phyloP scores from a whole-genome alignment of 2,329 filamentous ascomycete species.

The Neoscytalidium dimidiatum region DNA sequence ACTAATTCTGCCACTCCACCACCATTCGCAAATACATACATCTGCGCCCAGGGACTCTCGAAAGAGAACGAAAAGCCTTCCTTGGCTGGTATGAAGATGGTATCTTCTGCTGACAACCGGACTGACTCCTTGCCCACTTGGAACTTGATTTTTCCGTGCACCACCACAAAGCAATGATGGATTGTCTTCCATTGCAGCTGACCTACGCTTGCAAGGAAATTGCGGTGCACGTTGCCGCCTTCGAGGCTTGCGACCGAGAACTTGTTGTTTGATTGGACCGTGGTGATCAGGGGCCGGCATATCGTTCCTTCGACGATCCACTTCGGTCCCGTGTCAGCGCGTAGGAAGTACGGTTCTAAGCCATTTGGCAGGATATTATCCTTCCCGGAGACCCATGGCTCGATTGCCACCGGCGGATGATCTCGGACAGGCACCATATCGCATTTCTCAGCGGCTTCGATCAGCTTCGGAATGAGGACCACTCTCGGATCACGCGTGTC shows the following conservation, averaged over 20 bases:
- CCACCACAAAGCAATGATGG: neutral
- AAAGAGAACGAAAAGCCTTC: neutral
- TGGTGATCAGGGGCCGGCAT: slow-evolving; percentile 52
- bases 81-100: neutral
- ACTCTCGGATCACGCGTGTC: slow-evolving; percentile 55
- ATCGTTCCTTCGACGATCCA: slow-evolving; percentile 51
- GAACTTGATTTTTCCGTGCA: neutral
- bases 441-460: slow-evolving; percentile 56
- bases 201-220: neutral
- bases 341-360: slow-evolving; percentile 53
- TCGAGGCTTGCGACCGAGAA: slow-evolving; percentile 59
- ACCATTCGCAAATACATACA: neutral
- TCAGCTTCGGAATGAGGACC: slow-evolving; percentile 56
- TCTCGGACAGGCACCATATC: slow-evolving; percentile 47
- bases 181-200: neutral
- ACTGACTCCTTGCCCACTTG: neutral
- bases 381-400: slow-evolving; percentile 27
- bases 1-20: neutral
- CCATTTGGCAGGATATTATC: slow-evolving; percentile 45
- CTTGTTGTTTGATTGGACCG: slow-evolving; percentile 48
- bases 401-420: neutral
- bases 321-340: slow-evolving; percentile 52
- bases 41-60: neutral
- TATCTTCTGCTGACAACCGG: neutral
- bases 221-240: slow-evolving; percentile 22